Evolutionary conservation across 345 rosid genomes (phyloP), one percentile per base, ranked within the genome.

Genomic region (Bruguiera parviflora): DNA sequence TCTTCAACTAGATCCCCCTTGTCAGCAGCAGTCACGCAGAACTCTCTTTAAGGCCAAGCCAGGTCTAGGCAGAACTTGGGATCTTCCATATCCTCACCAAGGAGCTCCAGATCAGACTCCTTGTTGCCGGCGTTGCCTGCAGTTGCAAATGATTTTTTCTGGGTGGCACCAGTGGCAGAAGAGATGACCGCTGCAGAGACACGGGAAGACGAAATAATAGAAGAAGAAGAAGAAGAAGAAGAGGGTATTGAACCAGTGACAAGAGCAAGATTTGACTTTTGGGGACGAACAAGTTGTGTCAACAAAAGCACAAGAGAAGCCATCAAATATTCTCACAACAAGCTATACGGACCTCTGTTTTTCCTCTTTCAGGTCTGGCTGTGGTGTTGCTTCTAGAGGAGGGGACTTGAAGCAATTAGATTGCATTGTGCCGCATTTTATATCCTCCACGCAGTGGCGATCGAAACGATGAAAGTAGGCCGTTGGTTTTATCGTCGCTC

Each of bases 241-340:
- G 64, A 47, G n/a, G 72, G 49, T 31, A 46, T 29, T 1, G 65
- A 11, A 6, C 57, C 3, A 6, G 73, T 18, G 27, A 70, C 19
- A 25, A 70, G 63, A 53, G 49, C 67, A 4, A 35, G 51, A 57
- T 52, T 70, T 32, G 73, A 35, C 53, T 53, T 70, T 7, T 62
- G 67, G 5, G 67, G 73, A 32, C 61, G 73, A 33, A 70, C 25
- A 32, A 70, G 32, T 6, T 51, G 52, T 20, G 73, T 62, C 33
- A 70, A 22, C 51, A 70, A 31, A 24, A 70, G 73, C 21, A 70
- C 73, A 16, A 70, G 73, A 29, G 73, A 70, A 53, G 73, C 73
- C 73, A 70, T 62, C 10, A 15, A 43, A 3, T 33, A 2, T 1
- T 43, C 5, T 43, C 13, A 43, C 49, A 43, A 43, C 2, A 43